These are phyloP conservation scores for Phragmites australis DNA, from an alignment of 176 grass and related monocot species.

Conservation along the genomic window DNA sequence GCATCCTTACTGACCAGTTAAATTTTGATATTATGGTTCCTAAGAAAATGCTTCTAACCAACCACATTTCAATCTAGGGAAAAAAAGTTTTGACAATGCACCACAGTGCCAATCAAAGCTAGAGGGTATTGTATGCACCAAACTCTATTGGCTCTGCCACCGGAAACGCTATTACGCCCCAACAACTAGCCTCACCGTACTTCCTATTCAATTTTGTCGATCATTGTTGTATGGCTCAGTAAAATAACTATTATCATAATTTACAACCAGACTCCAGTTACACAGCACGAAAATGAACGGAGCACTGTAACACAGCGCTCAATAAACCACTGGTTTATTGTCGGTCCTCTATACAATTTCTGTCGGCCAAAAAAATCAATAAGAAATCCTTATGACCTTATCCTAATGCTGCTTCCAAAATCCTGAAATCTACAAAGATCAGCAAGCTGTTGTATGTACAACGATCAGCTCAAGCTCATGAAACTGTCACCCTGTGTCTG, in stretches of 20 bases:
- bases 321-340: conserved; percentile 15
- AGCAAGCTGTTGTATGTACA: conserved; percentile 23
- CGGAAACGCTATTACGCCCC: no score
- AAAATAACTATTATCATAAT: background rate
- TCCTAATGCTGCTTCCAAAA: conserved; percentile 37
- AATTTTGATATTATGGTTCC: no score
- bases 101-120: no score
- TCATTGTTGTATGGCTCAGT: no score
- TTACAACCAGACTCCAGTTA: background rate
- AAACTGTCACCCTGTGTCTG: conserved; percentile 20
- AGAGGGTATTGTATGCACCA: no score
- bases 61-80: no score
- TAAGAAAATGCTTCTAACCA: no score
- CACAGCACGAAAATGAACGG: background rate
- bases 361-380: background rate
- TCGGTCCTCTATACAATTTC: conserved; percentile 32
- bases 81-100: no score
- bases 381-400: conserved; percentile 13
- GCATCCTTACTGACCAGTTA: no score
- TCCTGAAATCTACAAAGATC: conserved; percentile 33
- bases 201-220: no score
- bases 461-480: background rate
- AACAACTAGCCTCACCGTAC: no score
- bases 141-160: no score
- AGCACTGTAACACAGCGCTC: background rate